Conservation (phyloP, 2,329 filamentous ascomycete species). For the Arthrinium phaeospermum region DNA sequence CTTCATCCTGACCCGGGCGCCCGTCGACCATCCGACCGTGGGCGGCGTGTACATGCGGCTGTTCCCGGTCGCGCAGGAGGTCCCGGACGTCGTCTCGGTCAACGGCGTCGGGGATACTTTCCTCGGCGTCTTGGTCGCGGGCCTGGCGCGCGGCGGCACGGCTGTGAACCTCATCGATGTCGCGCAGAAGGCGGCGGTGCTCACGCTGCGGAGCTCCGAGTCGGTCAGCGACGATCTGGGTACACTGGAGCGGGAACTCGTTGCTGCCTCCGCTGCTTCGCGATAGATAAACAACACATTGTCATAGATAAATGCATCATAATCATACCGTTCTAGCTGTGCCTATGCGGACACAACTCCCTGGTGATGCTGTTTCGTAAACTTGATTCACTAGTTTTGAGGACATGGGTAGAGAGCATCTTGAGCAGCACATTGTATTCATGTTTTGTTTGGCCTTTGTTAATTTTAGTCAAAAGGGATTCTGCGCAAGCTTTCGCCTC, state of each 20-base stretch:
- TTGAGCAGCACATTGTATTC: not conserved
- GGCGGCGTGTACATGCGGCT: slow-evolving; percentile 84
- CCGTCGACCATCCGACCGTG: slow-evolving; percentile 56
- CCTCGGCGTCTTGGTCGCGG: slow-evolving; percentile 81
- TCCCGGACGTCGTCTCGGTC: slow-evolving; percentile 81
- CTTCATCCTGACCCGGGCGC: slow-evolving; percentile 73
- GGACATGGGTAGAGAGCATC: not conserved
- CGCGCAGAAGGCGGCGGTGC: slow-evolving; percentile 80
- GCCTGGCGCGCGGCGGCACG: slow-evolving; percentile 66
- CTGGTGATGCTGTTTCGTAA: not conserved
- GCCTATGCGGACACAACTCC: no score
- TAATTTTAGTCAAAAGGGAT: slow-evolving; percentile 76
- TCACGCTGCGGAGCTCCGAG: slow-evolving; percentile 77
- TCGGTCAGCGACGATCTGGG: slow-evolving; percentile 69
- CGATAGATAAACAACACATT: not conserved
- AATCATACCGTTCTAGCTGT: not conserved
- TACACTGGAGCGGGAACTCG: slow-evolving; percentile 50
- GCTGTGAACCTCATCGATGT: slow-evolving; percentile 71
- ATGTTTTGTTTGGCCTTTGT: not conserved
- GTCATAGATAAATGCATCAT: not conserved
- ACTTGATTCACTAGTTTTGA: not conserved
- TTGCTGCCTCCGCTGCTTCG: slow-evolving; percentile 25
- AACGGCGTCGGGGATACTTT: slow-evolving; percentile 97
- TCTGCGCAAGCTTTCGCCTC: slow-evolving; percentile 66
- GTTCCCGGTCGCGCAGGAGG: slow-evolving; percentile 69